Conservation (phyloP, 2,329 filamentous ascomycete species). For the Colletotrichum lentis region DNA sequence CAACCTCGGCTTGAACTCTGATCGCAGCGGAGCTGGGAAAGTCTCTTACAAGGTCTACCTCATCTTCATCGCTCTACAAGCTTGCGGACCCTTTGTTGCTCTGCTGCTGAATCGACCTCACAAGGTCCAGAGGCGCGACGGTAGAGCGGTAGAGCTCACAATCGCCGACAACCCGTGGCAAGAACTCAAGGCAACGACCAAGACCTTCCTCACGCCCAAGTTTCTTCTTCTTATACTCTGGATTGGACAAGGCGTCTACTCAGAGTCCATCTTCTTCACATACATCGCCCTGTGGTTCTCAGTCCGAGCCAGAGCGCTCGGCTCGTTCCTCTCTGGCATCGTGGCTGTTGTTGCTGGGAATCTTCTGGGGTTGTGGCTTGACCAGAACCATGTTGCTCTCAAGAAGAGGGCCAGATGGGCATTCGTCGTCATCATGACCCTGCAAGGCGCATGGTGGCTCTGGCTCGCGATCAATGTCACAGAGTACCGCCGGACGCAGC, state of each 20-base stretch:
- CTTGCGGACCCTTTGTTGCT: slow-evolving; percentile 55
- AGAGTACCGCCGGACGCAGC: slow-evolving; percentile 61
- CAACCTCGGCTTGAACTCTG: slow-evolving; percentile 58
- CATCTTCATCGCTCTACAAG: slow-evolving; percentile 55
- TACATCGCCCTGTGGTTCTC: slow-evolving; percentile 60
- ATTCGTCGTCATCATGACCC: slow-evolving; percentile 58
- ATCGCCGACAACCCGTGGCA: slow-evolving; percentile 55
- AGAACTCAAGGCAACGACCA: slow-evolving; percentile 66
- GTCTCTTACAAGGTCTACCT: slow-evolving; percentile 54
- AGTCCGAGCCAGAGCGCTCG: slow-evolving; percentile 57
- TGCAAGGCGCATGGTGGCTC: slow-evolving; percentile 74
- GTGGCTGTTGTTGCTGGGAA: slow-evolving; percentile 70
- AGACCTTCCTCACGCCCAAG: slow-evolving; percentile 50
- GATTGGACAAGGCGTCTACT: slow-evolving; percentile 59
- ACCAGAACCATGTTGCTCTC: slow-evolving; percentile 60
- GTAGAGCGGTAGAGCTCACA: slow-evolving; percentile 46
- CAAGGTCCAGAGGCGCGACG: slow-evolving; percentile 54
- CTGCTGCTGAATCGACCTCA: slow-evolving; percentile 56
- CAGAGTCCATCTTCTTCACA: slow-evolving; percentile 50
- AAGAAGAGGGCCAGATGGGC: slow-evolving; percentile 60
- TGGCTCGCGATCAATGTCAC: slow-evolving; percentile 72
- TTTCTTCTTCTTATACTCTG: slow-evolving; percentile 60
- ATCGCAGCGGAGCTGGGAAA: slow-evolving; percentile 54
- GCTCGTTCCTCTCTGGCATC: slow-evolving; percentile 58
- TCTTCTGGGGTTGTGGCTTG: slow-evolving; percentile 67